Base-by-base conservation (phyloP, 176 grass and related monocot species). In the Juncus effusus region DNA sequence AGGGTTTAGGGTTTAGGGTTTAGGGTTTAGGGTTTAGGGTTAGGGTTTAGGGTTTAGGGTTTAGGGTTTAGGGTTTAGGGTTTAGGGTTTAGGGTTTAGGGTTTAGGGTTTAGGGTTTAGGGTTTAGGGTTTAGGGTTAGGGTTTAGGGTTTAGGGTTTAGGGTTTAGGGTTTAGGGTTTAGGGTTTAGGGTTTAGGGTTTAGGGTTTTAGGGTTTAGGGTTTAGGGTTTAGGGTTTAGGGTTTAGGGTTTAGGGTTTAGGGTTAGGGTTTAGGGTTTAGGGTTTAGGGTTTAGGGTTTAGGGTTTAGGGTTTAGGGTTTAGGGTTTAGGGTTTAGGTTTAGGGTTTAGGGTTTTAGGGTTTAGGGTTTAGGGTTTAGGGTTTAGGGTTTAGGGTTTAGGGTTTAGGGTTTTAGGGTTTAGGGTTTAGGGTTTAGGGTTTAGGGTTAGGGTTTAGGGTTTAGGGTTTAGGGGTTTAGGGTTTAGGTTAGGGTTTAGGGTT, bases 321-420 rank as follows among this genome's bases (percentile, higher is more conserved):
- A n/a, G n/a, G n/a, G n/a, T n/a, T n/a, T n/a, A n/a, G n/a, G n/a
- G n/a, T n/a, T 41, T 2, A 12, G 61, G 3, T 64, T 64, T 41
- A 40, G n/a, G n/a, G n/a, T n/a, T n/a, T n/a, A n/a, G n/a, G n/a
- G n/a, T n/a, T n/a, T n/a, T n/a, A n/a, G n/a, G 61, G 61, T 64
- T 64, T 64, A 64, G 61, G 61, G 61, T 64, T 64, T 64, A 64
- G 61, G 61, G 61, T 64, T 64, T 64, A 61, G 61, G 61, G 61
- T 64, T 64, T 64, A 64, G 61, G 61, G 61, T 64, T 64, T 64
- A 64, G 61, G 61, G 61, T 64, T 64, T 64, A 64, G 61, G 61
- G 61, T 64, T 64, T 35, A 19, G n/a, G n/a, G n/a, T n/a, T n/a
- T n/a, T n/a, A n/a, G n/a, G n/a, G n/a, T n/a, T n/a, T n/a, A n/a